Conservation (phyloP, 257 asterid species). For the Primulina tabacum region DNA sequence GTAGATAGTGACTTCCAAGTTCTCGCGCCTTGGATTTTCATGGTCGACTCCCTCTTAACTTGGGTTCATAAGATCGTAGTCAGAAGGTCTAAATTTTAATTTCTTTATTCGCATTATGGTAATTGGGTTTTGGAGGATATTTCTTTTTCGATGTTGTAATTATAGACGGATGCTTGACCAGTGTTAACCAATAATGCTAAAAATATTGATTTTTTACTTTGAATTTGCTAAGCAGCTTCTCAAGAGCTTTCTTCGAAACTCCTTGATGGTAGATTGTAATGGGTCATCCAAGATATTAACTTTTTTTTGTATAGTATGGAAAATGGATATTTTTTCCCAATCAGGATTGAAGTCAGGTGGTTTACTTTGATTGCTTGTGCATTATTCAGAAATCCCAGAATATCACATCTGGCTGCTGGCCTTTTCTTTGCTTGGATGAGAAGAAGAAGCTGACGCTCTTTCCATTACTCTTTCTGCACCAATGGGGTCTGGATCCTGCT, state of each 20-base stretch:
- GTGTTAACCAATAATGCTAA: conserved; percentile 6
- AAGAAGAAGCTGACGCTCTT: conserved; percentile 53
- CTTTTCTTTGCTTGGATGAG: conserved; percentile 71
- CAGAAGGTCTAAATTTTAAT: conserved; percentile 2
- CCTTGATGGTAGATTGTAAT: conserved; percentile 2
- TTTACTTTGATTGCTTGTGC: conserved; percentile 17
- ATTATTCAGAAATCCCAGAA: conserved; percentile 55
- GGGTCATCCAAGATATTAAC: conserved; percentile 6
- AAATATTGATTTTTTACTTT: conserved; percentile 2
- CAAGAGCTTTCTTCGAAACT: conserved; percentile 9
- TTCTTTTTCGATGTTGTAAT: background rate
- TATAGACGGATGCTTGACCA: background rate
- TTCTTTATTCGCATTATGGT: conserved; percentile 13
- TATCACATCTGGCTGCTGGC: conserved; percentile 37
- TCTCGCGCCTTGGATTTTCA: conserved; percentile 11
- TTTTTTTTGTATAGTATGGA: conserved; percentile 4
- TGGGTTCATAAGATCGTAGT: conserved; percentile 10
- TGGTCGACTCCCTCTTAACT: conserved; percentile 19
- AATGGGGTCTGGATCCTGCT: conserved; percentile 47
- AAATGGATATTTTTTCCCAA: background rate
- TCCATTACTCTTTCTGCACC: conserved; percentile 44
- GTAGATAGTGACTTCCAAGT: conserved; percentile 3
- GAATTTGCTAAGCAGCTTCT: conserved; percentile 17
- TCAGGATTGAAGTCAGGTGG: conserved; percentile 4
- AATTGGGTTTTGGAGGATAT: conserved; percentile 20